phyloP scores from a whole-genome alignment of 2,329 filamentous ascomycete genomes.

The Verticillium albo-atrum region DNA sequence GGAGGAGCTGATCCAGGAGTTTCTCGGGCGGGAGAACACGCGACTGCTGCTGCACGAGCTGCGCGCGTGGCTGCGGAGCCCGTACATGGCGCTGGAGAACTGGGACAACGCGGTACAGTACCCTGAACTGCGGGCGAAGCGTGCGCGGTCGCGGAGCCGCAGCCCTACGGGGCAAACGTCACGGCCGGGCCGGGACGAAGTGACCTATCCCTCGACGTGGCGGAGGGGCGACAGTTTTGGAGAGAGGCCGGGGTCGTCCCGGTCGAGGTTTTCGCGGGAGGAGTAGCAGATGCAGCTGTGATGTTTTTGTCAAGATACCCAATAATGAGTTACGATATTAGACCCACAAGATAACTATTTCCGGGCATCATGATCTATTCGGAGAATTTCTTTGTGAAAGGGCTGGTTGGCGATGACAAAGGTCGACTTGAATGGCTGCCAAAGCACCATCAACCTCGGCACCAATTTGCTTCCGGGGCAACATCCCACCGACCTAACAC shows the following conservation, averaged over 20 bases:
- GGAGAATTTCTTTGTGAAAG: too few species aligned
- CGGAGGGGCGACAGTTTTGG: slow-evolving; percentile 8
- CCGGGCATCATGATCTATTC: too few species aligned
- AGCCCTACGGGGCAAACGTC: background rate
- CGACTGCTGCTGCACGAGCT: slow-evolving; percentile 81
- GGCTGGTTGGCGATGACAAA: too few species aligned
- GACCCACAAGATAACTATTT: too few species aligned
- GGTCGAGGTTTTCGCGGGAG: background rate
- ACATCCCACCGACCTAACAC: too few species aligned
- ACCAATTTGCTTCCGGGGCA: too few species aligned
- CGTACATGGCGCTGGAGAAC: slow-evolving; percentile 63
- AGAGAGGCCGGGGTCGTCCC: background rate
- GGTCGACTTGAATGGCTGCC: too few species aligned
- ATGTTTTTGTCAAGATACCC: background rate
- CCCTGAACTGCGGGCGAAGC: slow-evolving; percentile 2
- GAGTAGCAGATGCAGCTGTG: background rate
- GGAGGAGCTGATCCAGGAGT: slow-evolving; percentile 74
- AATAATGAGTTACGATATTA: background rate
- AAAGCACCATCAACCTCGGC: too few species aligned
- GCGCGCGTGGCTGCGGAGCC: slow-evolving; percentile 76
- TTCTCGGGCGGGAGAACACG: slow-evolving; percentile 69
- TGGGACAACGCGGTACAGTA: slow-evolving; percentile 86
- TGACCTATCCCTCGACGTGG: slow-evolving; percentile 11
- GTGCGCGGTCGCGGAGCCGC: slow-evolving; percentile 9
- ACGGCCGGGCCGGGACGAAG: background rate